phyloP scores from a whole-genome alignment of 345 rosid species.

The Microthlaspi erraticum region DNA sequence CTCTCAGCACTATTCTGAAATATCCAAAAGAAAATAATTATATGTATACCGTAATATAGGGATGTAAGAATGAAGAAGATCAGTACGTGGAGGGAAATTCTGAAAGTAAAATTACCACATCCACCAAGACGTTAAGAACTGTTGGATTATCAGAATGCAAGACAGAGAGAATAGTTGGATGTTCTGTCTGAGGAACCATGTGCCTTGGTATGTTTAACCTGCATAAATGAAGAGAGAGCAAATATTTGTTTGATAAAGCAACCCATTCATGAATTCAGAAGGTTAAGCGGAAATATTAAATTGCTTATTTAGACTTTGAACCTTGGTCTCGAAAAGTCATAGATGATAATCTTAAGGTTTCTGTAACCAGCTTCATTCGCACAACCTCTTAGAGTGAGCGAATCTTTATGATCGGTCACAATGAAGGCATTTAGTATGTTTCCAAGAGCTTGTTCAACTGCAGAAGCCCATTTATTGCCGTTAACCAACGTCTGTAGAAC shows the following conservation, averaged over 20 bases:
- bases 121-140: slow-evolving; percentile 88
- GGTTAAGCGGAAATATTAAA: slow-evolving; percentile 10
- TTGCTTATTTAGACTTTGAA: slow-evolving; percentile 39
- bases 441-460: slow-evolving; percentile 90
- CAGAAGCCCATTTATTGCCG: slow-evolving; percentile 85
- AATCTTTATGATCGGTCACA: slow-evolving; percentile 83
- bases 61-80: slow-evolving; percentile 11
- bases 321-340: slow-evolving; percentile 91
- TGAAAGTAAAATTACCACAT: slow-evolving; percentile 62
- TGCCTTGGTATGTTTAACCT: slow-evolving; percentile 77
- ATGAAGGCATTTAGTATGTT: slow-evolving; percentile 90
- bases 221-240: slow-evolving; percentile 39
- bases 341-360: slow-evolving; percentile 74
- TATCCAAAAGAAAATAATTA: slow-evolving; percentile 24
- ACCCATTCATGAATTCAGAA: slow-evolving; percentile 4
- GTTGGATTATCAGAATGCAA: slow-evolving; percentile 73
- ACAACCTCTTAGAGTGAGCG: slow-evolving; percentile 67
- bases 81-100: slow-evolving; percentile 13
- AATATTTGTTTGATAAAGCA: slow-evolving; percentile 25
- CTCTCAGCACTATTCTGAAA: slow-evolving; percentile 80
- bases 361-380: slow-evolving; percentile 71
- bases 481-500: slow-evolving; percentile 66
- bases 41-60: neutral
- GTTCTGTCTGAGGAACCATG: slow-evolving; percentile 84
- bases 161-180: slow-evolving; percentile 79